Conservation (phyloP, 2,329 filamentous ascomycete genomes). For the Phialocephala subalpina region DNA sequence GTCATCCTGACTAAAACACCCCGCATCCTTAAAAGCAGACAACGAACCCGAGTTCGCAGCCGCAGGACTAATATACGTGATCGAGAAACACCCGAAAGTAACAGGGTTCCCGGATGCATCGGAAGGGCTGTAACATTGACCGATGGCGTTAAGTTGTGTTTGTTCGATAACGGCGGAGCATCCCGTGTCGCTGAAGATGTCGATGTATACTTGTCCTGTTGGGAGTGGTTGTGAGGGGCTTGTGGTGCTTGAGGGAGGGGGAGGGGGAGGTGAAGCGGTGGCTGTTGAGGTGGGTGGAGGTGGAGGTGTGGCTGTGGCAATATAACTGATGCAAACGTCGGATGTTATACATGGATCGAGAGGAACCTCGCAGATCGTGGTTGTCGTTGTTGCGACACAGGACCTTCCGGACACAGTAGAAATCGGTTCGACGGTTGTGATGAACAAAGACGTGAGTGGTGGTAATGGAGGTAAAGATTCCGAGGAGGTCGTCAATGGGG, state of each 20-base stretch:
- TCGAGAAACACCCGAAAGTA: not conserved
- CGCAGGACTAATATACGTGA: not conserved
- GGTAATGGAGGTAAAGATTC: conserved; percentile 17
- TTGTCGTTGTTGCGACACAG: conserved; percentile 16
- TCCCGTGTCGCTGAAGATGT: conserved; percentile 1
- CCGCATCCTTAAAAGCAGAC: conserved; percentile 2
- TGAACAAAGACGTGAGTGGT: conserved; percentile 13
- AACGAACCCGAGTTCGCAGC: not conserved
- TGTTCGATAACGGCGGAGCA: conserved; percentile 1
- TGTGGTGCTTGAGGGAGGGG: conserved; percentile 1
- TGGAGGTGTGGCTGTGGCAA: not conserved
- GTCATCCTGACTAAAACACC: not conserved
- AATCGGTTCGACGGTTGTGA: conserved; percentile 15
- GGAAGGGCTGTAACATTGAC: conserved; percentile 2
- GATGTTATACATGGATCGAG: conserved; percentile 7
- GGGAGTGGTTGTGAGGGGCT: conserved; percentile 1
- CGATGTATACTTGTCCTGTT: conserved; percentile 2
- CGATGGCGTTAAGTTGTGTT: not conserved
- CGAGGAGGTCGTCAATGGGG: conserved; percentile 13
- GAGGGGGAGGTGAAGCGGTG: not conserved
- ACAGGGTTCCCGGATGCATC: not conserved
- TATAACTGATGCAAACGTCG: conserved; percentile 2
- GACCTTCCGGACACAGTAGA: conserved; percentile 14
- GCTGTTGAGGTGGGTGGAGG: conserved; percentile 1
- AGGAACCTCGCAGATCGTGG: conserved; percentile 13